Percentiles rank a stretch among this genome's conserved stretches.
These are phyloP conservation scores for Rostrohypoxylon terebratum DNA, from an alignment of 495 filamentous ascomycete species.

Conservation along the genomic window DNA sequence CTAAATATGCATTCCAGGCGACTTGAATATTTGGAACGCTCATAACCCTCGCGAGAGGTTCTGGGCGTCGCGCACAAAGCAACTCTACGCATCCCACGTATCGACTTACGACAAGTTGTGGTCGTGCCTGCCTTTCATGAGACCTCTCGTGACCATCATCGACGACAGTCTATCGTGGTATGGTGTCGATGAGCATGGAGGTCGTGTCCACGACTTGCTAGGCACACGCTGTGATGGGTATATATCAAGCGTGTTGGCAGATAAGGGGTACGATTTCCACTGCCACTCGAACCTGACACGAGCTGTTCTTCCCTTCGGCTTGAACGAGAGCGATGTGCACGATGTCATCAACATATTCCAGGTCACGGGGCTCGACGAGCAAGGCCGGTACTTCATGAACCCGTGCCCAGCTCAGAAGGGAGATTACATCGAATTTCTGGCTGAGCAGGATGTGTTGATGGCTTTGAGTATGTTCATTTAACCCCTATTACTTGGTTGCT, in stretches of 20 bases:
- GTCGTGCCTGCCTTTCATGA: conserved; percentile 79
- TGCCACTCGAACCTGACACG: conserved; percentile 85
- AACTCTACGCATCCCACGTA: conserved; percentile 80
- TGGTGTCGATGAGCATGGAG: conserved; percentile 64
- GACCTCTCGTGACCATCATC: conserved; percentile 78
- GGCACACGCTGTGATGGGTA: conserved; percentile 84
- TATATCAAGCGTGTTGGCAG: conserved; percentile 72
- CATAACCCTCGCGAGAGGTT: conserved; percentile 81
- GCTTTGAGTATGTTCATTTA: conserved; percentile 65
- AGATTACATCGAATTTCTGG: conserved; percentile 81
- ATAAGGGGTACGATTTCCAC: conserved; percentile 73
- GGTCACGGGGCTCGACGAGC: conserved; percentile 76
- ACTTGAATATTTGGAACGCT: conserved; percentile 83
- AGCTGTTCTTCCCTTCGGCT: conserved; percentile 72
- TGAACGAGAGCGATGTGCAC: conserved; percentile 79
- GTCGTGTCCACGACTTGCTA: conserved; percentile 77
- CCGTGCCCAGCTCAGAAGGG: conserved; percentile 73
- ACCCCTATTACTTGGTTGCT: conserved; percentile 50
- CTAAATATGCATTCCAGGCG: conserved; percentile 53
- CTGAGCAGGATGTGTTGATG: conserved; percentile 79
- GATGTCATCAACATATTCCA: conserved; percentile 88
- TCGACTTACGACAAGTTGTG: conserved; percentile 76
- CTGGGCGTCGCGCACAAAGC: conserved; percentile 82
- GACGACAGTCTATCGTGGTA: conserved; percentile 72
- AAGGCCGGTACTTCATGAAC: conserved; percentile 82